These are phyloP conservation scores for Smithsoniella earleae DNA, from an alignment of 163 green algal genomes.

Conservation along the genomic window DNA sequence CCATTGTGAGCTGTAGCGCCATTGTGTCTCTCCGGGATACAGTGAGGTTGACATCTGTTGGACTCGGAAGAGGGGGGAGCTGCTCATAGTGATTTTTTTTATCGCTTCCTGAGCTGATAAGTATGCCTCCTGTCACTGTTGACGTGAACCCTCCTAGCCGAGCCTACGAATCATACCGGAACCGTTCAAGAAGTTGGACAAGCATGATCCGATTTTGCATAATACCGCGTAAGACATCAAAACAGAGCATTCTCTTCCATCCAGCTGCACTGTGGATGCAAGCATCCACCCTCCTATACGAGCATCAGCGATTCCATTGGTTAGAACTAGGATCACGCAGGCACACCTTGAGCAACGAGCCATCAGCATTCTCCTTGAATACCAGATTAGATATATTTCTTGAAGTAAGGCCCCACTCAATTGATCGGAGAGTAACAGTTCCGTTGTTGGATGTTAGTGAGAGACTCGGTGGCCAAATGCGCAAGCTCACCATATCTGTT, in stretches of 20 bases:
- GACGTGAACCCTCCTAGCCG: background rate
- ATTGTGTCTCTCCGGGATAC: background rate
- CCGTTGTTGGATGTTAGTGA: background rate
- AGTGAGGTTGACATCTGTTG: background rate
- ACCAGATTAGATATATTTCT: background rate
- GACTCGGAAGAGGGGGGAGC: background rate
- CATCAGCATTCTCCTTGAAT: background rate
- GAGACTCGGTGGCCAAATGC: slow-evolving; percentile 5
- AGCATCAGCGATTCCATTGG: no score
- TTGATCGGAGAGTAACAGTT: background rate
- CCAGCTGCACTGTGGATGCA: no score
- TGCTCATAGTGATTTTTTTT: no score
- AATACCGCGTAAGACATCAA: no score
- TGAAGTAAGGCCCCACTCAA: background rate
- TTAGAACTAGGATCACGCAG: no score
- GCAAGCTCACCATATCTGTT: background rate
- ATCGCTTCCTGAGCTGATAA: no score
- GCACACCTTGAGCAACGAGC: background rate
- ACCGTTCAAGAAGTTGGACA: no score
- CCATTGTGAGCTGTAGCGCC: background rate
- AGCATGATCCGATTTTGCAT: no score
- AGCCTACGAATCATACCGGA: background rate
- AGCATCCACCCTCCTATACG: no score
- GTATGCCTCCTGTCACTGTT: background rate
- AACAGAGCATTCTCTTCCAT: no score